These are phyloP conservation scores for Solanum hybrid DNA, from an alignment of 305 asterid species.

Conservation along the genomic window DNA sequence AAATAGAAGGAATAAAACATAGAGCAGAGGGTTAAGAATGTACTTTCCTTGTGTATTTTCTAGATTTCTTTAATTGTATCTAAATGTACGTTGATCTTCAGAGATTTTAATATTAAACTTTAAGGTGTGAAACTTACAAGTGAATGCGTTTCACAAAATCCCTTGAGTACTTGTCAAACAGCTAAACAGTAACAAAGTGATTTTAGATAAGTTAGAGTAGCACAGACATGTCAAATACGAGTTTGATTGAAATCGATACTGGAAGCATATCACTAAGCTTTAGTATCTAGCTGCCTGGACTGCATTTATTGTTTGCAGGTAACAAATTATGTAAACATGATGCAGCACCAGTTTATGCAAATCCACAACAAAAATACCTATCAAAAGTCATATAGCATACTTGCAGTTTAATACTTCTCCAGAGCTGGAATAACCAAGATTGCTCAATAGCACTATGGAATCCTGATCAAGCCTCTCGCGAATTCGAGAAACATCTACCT, in stretches of 20 bases:
- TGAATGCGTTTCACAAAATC: background rate
- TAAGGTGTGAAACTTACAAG: background rate
- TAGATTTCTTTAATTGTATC: background rate
- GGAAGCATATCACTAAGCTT: background rate
- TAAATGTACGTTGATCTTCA: background rate
- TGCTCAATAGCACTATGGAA: constrained; percentile 65
- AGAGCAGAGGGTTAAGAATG: background rate
- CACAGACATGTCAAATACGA: background rate
- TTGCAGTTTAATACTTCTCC: constrained; percentile 98
- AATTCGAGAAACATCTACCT: constrained; percentile 73
- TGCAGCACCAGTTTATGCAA: constrained; percentile 21
- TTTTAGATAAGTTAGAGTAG: background rate
- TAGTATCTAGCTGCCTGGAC: background rate
- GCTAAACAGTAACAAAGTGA: background rate
- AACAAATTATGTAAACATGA: background rate
- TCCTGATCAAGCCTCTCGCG: constrained; percentile 81
- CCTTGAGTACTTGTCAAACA: background rate
- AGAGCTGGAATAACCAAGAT: constrained; percentile 89
- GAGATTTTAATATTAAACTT: background rate
- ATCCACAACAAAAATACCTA: constrained; percentile 49
- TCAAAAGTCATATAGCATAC: constrained; percentile 58
- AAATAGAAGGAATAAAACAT: background rate
- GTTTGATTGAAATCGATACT: background rate
- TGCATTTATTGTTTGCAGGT: background rate
- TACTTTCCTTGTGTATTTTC: background rate